Conservation (phyloP, 1,284 basidiomycete genomes). For the Rhodofomes roseus region DNA sequence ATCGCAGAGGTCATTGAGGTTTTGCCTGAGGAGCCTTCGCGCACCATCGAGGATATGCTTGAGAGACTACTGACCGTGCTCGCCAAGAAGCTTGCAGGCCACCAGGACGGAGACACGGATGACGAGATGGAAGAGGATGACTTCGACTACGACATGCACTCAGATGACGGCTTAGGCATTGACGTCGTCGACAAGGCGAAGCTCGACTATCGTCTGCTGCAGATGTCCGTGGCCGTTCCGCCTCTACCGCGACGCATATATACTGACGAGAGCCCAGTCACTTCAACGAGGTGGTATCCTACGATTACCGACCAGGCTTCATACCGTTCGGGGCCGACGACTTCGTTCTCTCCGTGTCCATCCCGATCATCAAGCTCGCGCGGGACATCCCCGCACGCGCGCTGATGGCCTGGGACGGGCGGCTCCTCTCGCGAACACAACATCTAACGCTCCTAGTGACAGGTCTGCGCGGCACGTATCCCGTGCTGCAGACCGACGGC, state of each 20-base stretch:
- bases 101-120: conserved; percentile 24
- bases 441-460: conserved; percentile 58
- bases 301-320: conserved; percentile 51
- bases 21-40: conserved; percentile 37
- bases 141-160: conserved; percentile 16
- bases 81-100: conserved; percentile 31
- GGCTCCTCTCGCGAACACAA: conserved; percentile 46
- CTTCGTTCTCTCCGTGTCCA: conserved; percentile 49
- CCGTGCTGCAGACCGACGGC: conserved; percentile 41
- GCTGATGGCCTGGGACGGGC: conserved; percentile 60
- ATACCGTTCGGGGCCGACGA: conserved; percentile 43
- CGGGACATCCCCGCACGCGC: conserved; percentile 48
- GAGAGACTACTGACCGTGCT: conserved; percentile 15
- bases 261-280: conserved; percentile 33
- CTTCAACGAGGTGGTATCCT: conserved; percentile 50
- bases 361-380: conserved; percentile 47
- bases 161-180: conserved; percentile 24
- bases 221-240: conserved; percentile 23
- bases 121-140: conserved; percentile 29
- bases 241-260: neutral
- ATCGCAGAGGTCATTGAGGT: conserved; percentile 40
- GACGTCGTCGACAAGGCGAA: neutral
- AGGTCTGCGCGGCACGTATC: conserved; percentile 49
- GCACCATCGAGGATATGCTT: conserved; percentile 42
- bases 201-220: conserved; percentile 16